These are phyloP conservation scores for Diaporthe batatas DNA, from an alignment of 2,329 filamentous ascomycete genomes.

Conservation along the genomic window DNA sequence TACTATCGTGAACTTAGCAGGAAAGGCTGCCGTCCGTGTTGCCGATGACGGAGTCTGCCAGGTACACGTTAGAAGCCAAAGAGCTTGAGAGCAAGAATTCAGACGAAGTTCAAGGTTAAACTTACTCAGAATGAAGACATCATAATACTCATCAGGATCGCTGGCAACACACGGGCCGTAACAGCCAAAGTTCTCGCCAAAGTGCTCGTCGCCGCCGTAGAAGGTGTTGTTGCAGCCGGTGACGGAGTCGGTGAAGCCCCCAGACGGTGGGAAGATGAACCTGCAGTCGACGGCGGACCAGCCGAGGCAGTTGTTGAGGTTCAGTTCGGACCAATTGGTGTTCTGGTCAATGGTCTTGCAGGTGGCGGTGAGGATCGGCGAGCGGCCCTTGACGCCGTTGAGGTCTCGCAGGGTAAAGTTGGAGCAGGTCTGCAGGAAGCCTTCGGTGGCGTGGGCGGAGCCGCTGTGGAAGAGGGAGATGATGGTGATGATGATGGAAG, in stretches of 20 bases:
- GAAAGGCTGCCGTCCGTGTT: neutral
- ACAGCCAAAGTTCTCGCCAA: constrained; percentile 18
- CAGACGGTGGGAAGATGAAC: neutral
- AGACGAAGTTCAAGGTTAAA: neutral
- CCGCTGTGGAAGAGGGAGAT: neutral
- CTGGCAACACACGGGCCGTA: neutral
- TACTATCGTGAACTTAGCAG: neutral
- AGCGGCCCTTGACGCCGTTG: constrained; percentile 10
- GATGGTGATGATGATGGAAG: neutral
- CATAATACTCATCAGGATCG: neutral
- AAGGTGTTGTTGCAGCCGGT: neutral
- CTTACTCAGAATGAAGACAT: constrained; percentile 4
- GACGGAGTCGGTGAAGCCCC: constrained; percentile 7
- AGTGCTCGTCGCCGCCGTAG: neutral
- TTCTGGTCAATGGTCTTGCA: neutral
- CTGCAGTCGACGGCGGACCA: constrained; percentile 5
- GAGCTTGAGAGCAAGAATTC: too few relatives aligned
- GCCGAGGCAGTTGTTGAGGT: constrained; percentile 22
- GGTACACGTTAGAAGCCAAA: neutral
- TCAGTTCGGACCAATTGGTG: neutral
- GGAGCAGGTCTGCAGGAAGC: neutral
- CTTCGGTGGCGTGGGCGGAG: neutral
- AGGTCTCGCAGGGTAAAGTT: neutral
- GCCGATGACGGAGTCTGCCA: neutral
- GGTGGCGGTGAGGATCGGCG: neutral